Base-by-base conservation (phyloP, 1,139 yeast species). In the Taiozyma sp. region DNA sequence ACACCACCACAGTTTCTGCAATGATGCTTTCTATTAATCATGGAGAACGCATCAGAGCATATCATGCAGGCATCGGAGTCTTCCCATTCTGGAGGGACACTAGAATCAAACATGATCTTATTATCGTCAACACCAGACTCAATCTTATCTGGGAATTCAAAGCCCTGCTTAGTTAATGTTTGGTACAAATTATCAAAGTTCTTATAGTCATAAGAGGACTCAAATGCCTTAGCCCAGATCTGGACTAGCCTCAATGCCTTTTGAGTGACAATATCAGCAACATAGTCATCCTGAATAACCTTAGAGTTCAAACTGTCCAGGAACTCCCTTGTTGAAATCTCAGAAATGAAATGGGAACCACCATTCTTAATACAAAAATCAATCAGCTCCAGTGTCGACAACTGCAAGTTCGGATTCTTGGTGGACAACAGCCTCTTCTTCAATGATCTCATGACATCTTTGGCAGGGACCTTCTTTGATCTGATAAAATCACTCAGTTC, bases 1-100 rank as follows among this genome's bases (percentile, higher is more conserved):
- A 89, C 97, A 1, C 97, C 97, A 28, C 99, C 99, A 69, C 99
- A 93, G 48, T 96, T 87, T 50, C 99, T 77, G 66, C 99, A 93
- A 68, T 93, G 99, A 67, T 93, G 99, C 65, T 93, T 90, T 62
- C 99, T 76, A 65, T 88, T 90, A 57, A 91, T 73, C 68, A 91
- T 79, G 2, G 95, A 76, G 62, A 93, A 93, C 14, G 85, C 73
- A 39, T 77, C 81, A 50, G 95, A 90, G 61, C 98, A 89, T 53
- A 88, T 83, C 98, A 95, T 91, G 67, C 99, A 93, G 13, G 88
- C 89, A 62, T 90, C 96, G 19, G 90, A 85, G 63, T 95, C 99
- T 26, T 88, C 84, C 99, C 99, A 93, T 61, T 91, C 98, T 0
- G 99, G 99, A 3, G 99, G 97, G 6, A 93, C 91, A 54, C 84